Evolutionary conservation across 331 rosid species (phyloP).

Genomic region (Quercus lobata): DNA sequence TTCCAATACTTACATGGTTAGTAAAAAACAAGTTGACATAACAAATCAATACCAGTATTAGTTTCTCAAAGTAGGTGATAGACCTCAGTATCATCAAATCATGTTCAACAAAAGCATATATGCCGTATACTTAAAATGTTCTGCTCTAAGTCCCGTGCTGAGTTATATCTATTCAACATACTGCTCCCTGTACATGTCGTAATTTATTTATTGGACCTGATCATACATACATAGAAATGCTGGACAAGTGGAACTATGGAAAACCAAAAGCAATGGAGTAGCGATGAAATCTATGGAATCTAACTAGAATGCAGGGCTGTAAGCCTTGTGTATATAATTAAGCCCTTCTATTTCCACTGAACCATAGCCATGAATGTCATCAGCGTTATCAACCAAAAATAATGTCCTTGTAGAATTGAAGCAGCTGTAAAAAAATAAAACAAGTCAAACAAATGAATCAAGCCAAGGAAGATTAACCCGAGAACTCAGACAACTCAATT

Average conservation of each 20-base stretch:
- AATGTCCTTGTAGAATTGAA: slow-evolving; percentile 34
- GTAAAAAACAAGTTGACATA: background rate
- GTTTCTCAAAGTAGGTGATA: background rate
- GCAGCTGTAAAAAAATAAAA: slow-evolving; percentile 29
- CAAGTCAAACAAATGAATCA: background rate
- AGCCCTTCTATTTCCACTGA: slow-evolving; percentile 16
- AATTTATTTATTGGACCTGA: background rate
- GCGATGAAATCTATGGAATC: background rate
- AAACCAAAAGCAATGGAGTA: background rate
- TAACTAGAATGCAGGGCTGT: background rate
- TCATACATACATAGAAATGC: background rate
- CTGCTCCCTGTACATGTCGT: background rate
- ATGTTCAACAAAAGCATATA: background rate
- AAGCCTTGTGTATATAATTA: background rate
- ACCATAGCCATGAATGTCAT: slow-evolving; percentile 22
- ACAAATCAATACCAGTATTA: background rate
- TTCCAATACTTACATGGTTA: too few species aligned
- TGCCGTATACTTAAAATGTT: background rate
- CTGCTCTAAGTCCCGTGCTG: background rate
- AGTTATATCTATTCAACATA: background rate
- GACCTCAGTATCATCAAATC: background rate
- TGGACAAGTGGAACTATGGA: background rate
- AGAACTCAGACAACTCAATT: background rate
- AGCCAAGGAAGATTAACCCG: background rate
- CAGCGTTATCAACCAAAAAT: slow-evolving; percentile 28